Evolutionary conservation across 768 basidiomycete species (phyloP).

Genomic region (Hebeloma cylindrosporum): DNA sequence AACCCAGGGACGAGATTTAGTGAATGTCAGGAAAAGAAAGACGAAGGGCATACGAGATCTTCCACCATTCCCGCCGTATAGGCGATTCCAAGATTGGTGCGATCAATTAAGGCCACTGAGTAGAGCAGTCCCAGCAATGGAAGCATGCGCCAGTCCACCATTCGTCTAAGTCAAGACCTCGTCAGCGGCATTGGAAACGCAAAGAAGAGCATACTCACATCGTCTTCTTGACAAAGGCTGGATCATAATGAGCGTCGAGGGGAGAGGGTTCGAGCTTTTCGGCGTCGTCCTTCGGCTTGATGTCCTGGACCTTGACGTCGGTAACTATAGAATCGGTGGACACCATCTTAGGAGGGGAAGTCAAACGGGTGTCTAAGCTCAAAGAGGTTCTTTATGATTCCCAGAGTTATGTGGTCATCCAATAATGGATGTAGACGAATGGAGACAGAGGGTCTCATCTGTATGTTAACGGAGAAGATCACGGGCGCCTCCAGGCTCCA

Average conservation of each 20-base stretch:
- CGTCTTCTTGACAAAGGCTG: slow-evolving; percentile 14
- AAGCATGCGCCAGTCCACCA: slow-evolving; percentile 33
- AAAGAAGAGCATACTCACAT: slow-evolving; percentile 15
- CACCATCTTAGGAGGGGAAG: slow-evolving; percentile 1
- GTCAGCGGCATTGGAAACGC: neutral
- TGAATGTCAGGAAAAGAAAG: slow-evolving; percentile 19
- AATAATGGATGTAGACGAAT: no score
- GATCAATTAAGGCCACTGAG: slow-evolving; percentile 33
- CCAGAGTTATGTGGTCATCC: no score
- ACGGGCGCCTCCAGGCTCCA: no score
- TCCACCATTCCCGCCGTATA: slow-evolving; percentile 35
- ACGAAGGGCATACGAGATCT: slow-evolving; percentile 28
- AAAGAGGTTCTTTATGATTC: no score
- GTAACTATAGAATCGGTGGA: slow-evolving; percentile 8
- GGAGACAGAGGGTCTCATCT: no score
- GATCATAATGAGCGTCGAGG: slow-evolving; percentile 19
- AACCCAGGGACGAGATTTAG: slow-evolving; percentile 6
- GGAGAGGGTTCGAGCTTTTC: slow-evolving; percentile 6
- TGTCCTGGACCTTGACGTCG: slow-evolving; percentile 13
- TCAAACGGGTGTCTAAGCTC: no score
- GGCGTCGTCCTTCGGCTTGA: slow-evolving; percentile 6
- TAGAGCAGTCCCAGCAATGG: slow-evolving; percentile 35
- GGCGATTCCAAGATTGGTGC: slow-evolving; percentile 33
- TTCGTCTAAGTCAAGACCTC: slow-evolving; percentile 21
- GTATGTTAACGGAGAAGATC: no score